Base-by-base conservation (phyloP, 306 rosid species). In the Prunus campanulata region DNA sequence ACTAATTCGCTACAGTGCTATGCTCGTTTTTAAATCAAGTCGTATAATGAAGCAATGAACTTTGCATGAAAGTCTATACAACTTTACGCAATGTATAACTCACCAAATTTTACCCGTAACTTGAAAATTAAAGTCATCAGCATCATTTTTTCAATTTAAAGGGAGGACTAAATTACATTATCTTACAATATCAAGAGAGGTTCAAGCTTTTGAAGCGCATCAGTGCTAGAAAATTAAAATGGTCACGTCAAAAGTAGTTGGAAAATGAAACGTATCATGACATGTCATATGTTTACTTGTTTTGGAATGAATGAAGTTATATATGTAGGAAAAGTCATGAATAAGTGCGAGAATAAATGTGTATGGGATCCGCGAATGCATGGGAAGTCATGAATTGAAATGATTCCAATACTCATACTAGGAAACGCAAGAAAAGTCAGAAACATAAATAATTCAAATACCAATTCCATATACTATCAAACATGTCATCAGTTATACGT, bases 41-140 rank as follows among this genome's bases (percentile, higher is more conserved):
- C 0, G 1, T 18, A 32, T 15, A 16, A 30, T 8, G 5, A 30
- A 29, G 47, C 68, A 15, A 61, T 24, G 1, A 14, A 59, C 42
- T 32, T 11, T 46, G 57, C 46, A 27, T 20, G 39, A 74, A 73
- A 61, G 20, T 73, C 47, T 56, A 22, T 8, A 27, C 3, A 1
- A 73, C 77, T 59, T 73, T 73, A 57, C 11, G 18, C 44, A 35
- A 5, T 47, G 10, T 18, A 61, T 18, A 61, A 74, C 69, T 74
- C 48, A 46, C 77, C 77, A 74, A 74, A 46, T 74, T 74, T 61
- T 74, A 74, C 77, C 69, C 77, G 70, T 19, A 61, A 61, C 68
- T 57, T 2, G 22, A 27, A 57, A 42, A 19, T 15, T 47, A 25
- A 47, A 46, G 68, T 60, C 57, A 8, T 46, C 44, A 20, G 27